Evolutionary conservation across 2,329 filamentous ascomycete species (phyloP), one percentile per base, ranked within the genome.

Genomic region (Colletotrichum neosansevieriae): DNA sequence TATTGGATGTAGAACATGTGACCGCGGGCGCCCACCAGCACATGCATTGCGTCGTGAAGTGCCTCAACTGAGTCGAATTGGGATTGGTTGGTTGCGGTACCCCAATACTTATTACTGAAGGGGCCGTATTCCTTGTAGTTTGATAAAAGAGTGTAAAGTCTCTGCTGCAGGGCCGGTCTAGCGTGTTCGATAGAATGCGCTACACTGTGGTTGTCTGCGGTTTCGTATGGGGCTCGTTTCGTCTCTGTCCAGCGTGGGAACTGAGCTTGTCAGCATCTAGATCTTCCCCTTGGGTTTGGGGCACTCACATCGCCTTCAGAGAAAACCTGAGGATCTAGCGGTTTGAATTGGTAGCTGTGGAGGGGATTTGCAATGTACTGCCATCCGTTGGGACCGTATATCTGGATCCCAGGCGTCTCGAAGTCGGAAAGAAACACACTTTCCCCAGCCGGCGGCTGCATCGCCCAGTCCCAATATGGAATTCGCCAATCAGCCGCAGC

Each of bases 1-100:
- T 91, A 91, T 17, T 89, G 88, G 36, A 90, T 88, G 76, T 88
- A 91, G 47, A 86, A 88, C 87, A 92, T 91, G 73, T 93, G 91
- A 2, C 91, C 91, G 40, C 84, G 84, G 67, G 79, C 82, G 36
- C 86, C 92, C 3, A 85, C 82, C 56, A 86, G 82, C 36, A 85
- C 85, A 71, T 92, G 89, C 44, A 92, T 82, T 11, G 84, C 83
- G 74, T 91, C 89, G 72, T 92, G 89, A 4, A 92, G 78, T 1
- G 86, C 85, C 75, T 92, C 89, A 38, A 91, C 78, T 11, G 90
- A 92, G 75, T 93, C 91, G 58, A 85, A 85, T 12, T 82, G 82
- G 5, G 78, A 79, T 42, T 84, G 78, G 54, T 83, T 81, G 13
- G 79, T 79, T 4, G 81, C 79, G 7, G 79, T 76, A n/a, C 84